A percentile compares a stretch with the other conserved stretches of the same genome.
These are phyloP conservation scores for Penstemon eatonii DNA, from an alignment of 257 asterid species.

Conservation along the genomic window DNA sequence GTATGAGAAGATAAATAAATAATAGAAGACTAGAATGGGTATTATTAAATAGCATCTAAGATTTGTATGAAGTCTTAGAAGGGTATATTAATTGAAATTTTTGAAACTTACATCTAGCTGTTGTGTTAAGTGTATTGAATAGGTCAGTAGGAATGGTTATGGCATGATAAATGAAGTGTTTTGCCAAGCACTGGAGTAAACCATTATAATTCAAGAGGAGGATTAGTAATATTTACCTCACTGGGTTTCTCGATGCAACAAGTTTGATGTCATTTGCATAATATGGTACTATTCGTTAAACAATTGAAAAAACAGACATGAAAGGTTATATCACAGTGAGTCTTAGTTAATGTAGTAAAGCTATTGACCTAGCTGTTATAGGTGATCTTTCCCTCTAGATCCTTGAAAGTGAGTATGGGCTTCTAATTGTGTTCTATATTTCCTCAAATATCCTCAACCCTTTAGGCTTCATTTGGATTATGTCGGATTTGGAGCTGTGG, in stretches of 20 bases:
- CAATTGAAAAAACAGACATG: too few species aligned
- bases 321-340: too few species aligned
- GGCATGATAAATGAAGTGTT: background rate
- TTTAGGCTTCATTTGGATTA: too few species aligned
- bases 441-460: too few species aligned
- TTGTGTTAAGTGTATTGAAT: background rate
- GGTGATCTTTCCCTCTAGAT: background rate
- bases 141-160: background rate
- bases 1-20: background rate
- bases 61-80: background rate
- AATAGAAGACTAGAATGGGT: too few species aligned
- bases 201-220: background rate
- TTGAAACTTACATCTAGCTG: background rate
- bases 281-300: too few species aligned
- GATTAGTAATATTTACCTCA: background rate
- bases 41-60: too few species aligned
- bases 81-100: background rate
- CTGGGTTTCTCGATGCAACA: background rate
- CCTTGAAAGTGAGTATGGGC: background rate
- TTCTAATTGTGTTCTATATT: background rate
- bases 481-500: too few species aligned
- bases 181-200: background rate
- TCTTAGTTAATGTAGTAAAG: background rate
- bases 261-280: background rate
- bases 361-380: background rate